A percentile compares a stretch with the other conserved stretches of the same genome.
Conservation (phyloP, 2,329 filamentous ascomycete species). For the Lasiodiplodia sp. region DNA sequence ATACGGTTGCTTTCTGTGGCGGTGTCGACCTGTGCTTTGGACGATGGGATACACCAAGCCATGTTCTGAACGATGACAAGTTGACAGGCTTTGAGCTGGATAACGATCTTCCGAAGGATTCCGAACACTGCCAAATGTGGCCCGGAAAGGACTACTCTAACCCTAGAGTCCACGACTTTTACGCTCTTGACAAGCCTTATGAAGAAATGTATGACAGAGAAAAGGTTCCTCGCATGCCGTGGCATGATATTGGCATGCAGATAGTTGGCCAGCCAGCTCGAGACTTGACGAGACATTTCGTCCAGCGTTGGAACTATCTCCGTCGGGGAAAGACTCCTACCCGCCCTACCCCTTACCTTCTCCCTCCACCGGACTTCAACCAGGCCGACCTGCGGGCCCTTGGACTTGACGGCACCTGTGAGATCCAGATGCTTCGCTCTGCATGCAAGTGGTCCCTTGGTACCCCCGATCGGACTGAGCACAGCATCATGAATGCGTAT, state of each 20-base stretch:
- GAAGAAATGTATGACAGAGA: slow-evolving; percentile 98
- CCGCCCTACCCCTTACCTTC: slow-evolving; percentile 87
- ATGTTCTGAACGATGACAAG: slow-evolving; percentile 90
- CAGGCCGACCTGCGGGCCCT: slow-evolving; percentile 84
- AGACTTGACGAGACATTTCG: slow-evolving; percentile 93
- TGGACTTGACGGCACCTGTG: slow-evolving; percentile 90
- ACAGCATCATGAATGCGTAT: slow-evolving; percentile 96
- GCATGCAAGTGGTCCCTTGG: slow-evolving; percentile 92
- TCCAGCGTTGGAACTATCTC: slow-evolving; percentile 98
- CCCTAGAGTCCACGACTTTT: slow-evolving; percentile 93
- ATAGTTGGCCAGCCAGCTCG: slow-evolving; percentile 94
- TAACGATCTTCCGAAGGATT: slow-evolving; percentile 76
- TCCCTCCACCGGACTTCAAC: slow-evolving; percentile 92
- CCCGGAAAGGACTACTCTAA: slow-evolving; percentile 99
- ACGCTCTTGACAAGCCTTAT: slow-evolving; percentile 89
- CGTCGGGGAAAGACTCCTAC: slow-evolving; percentile 92
- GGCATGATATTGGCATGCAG: slow-evolving; percentile 99
- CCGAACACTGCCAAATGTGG: slow-evolving; percentile 94
- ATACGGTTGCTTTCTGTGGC: slow-evolving; percentile 93
- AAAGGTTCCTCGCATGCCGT: slow-evolving; percentile 91
- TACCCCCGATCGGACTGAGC: slow-evolving; percentile 80
- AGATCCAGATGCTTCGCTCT: slow-evolving; percentile 93
- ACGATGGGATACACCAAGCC: slow-evolving; percentile 95
- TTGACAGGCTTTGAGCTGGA: slow-evolving; percentile 86
- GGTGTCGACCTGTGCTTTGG: slow-evolving; percentile 97